Evolutionary conservation across 192 early-diverging fungal species (phyloP), one percentile per base, ranked within the genome.

Genomic region (Spinellus fusiger): DNA sequence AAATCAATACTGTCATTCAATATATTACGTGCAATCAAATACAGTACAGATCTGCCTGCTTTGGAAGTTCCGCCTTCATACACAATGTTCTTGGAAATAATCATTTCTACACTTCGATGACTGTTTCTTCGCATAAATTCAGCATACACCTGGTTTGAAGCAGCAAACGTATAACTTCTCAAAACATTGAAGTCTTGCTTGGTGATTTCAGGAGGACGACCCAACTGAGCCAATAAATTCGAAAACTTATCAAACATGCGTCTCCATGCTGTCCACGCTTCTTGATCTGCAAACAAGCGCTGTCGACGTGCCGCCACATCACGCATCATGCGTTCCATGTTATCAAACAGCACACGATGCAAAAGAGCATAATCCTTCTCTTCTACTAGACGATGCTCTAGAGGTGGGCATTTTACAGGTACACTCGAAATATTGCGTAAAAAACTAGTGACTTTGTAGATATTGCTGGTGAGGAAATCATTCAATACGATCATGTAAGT

Each of bases 401-500:
- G 33, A 6, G 51, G 46, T 33, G 26, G 28, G 5, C 22, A 23
- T 31, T n/a, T 29, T 0, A 6, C 54, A 18, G 54, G 15, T 5
- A 78, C 56, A 59, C 64, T 76, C 2, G 91, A 89, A 29, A 96
- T 89, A 34, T 91, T 85, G 4, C 80, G 78, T 54, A 98, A 71
- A 66, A 95, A 98, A 29, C 70, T 68, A 49, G 84, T 85, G 1
- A 97, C 90, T 23, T 85, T 85, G 35, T 80, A 78, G 38, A 89
- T 87, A 71, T 98, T 96, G 31, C 85, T 73, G 8, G 83, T 74
- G 63, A 98, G 75, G 57, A 96, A 90, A 31, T 87, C 84, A 71
- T 98, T 98, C n/a, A 95, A 79, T 12, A 85, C 83, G 27, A 81
- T 84, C 95, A 98, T 97, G 70, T 87, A 98, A 1, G 84, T 82